These are phyloP conservation scores for Curvularia hawaiiensis DNA, from an alignment of 2,329 filamentous ascomycete species.

Conservation along the genomic window DNA sequence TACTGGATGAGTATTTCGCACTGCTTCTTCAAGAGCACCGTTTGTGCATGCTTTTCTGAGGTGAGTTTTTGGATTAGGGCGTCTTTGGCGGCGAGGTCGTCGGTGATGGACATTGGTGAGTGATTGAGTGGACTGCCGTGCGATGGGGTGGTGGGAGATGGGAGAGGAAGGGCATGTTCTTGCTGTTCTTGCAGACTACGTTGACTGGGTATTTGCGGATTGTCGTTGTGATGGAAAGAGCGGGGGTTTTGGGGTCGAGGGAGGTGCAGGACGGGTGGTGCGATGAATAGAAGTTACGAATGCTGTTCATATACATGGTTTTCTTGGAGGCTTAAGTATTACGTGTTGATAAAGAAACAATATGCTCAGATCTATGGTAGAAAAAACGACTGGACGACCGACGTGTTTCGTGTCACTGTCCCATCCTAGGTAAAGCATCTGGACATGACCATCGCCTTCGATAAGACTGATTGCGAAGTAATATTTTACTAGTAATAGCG, in stretches of 20 bases:
- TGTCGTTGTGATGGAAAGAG: background rate
- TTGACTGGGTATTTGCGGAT: background rate
- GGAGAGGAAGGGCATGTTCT: background rate
- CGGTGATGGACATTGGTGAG: background rate
- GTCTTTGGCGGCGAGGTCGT: constrained; percentile 1
- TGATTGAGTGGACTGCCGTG: background rate
- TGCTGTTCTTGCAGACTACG: background rate
- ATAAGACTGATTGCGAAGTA: background rate
- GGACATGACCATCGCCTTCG: background rate
- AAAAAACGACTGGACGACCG: background rate
- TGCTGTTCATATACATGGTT: background rate
- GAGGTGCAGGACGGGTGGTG: background rate
- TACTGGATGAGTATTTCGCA: constrained; percentile 9
- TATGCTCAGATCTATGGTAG: background rate
- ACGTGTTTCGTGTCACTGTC: background rate
- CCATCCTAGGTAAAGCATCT: background rate
- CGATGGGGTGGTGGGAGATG: background rate
- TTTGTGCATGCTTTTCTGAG: background rate
- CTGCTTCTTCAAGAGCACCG: background rate
- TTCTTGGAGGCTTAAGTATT: background rate
- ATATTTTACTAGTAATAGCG: too few relatives aligned
- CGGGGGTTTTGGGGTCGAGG: background rate
- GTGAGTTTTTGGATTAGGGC: background rate
- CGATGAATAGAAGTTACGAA: background rate
- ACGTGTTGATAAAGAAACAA: background rate